Percentiles rank a stretch among this genome's conserved stretches.
Conservation (phyloP, 2,329 filamentous ascomycete genomes). For the Aspergillus piperis region DNA sequence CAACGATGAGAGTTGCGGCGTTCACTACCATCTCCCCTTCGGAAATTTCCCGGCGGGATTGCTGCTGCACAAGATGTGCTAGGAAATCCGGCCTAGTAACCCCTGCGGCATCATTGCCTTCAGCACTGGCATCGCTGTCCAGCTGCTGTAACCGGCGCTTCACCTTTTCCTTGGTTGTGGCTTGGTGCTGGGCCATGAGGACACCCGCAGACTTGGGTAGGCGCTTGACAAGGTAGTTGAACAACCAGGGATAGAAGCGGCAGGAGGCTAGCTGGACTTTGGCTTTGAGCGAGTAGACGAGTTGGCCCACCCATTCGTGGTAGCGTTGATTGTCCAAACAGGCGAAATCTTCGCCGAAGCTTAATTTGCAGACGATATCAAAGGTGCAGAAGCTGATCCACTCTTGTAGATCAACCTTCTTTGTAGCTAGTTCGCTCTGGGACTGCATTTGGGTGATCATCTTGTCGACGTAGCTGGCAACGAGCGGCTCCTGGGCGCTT, state of each 20-base stretch:
- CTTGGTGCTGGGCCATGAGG: not conserved
- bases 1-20: not conserved
- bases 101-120: no score
- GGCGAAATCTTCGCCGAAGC: slow-evolving; percentile 45
- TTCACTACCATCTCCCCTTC: not conserved
- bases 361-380: slow-evolving; percentile 45
- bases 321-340: slow-evolving; percentile 38
- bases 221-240: not conserved
- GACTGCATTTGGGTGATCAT: slow-evolving; percentile 1
- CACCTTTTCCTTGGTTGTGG: not conserved
- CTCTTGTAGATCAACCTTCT: slow-evolving; percentile 29
- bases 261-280: not conserved
- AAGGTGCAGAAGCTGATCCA: slow-evolving; percentile 44
- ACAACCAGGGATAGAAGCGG: not conserved
- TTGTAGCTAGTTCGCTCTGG: not conserved
- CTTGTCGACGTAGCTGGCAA: slow-evolving; percentile 42
- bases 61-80: not conserved
- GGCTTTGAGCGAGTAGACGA: slow-evolving; percentile 4
- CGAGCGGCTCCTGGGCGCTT: slow-evolving; percentile 42
- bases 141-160: not conserved
- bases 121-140: not conserved
- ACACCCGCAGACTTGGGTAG: not conserved
- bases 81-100: not conserved
- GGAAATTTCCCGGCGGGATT: not conserved
- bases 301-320: slow-evolving; percentile 42